These are phyloP conservation scores for Plectosphaerella plurivora DNA, from an alignment of 2,329 filamentous ascomycete genomes.

Conservation along the genomic window DNA sequence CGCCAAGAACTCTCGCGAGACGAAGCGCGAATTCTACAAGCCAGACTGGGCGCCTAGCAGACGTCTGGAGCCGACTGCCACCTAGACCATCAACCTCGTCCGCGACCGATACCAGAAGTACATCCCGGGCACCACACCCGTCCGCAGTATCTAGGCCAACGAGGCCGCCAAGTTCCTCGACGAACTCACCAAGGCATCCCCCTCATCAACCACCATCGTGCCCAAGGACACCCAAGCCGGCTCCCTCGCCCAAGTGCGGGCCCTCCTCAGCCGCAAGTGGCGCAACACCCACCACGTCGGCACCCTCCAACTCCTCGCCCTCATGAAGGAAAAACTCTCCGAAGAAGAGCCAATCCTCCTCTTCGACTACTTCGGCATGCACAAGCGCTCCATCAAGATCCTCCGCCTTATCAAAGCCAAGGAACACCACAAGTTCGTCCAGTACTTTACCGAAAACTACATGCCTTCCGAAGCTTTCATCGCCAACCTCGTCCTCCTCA, in stretches of 20 bases:
- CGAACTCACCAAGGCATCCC: too few relatives aligned
- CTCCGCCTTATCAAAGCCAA: conserved; percentile 18
- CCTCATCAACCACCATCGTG: too few relatives aligned
- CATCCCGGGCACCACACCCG: too few relatives aligned
- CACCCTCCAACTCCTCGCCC: conserved; percentile 17
- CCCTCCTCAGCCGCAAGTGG: conserved; percentile 11
- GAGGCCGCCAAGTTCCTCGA: too few relatives aligned
- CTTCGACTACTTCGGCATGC: conserved; percentile 24
- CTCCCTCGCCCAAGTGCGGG: too few relatives aligned
- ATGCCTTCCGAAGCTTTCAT: conserved; percentile 72
- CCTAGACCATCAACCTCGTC: conserved; percentile 17
- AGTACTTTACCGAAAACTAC: conserved; percentile 19
- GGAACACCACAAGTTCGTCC: conserved; percentile 20
- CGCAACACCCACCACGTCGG: conserved; percentile 15
- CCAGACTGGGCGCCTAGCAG: conserved; percentile 14
- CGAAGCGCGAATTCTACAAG: conserved; percentile 6
- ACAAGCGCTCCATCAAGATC: conserved; percentile 19
- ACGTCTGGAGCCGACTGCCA: conserved; percentile 16
- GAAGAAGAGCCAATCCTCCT: conserved; percentile 21
- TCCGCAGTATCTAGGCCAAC: too few relatives aligned
- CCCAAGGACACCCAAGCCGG: too few relatives aligned
- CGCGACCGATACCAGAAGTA: conserved; percentile 11
- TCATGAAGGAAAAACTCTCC: conserved; percentile 17
- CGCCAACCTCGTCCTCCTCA: conserved; percentile 74
- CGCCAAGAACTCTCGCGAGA: conserved; percentile 17